phyloP scores from a whole-genome alignment of 768 basidiomycete genomes.

The Amanita rubescens region DNA sequence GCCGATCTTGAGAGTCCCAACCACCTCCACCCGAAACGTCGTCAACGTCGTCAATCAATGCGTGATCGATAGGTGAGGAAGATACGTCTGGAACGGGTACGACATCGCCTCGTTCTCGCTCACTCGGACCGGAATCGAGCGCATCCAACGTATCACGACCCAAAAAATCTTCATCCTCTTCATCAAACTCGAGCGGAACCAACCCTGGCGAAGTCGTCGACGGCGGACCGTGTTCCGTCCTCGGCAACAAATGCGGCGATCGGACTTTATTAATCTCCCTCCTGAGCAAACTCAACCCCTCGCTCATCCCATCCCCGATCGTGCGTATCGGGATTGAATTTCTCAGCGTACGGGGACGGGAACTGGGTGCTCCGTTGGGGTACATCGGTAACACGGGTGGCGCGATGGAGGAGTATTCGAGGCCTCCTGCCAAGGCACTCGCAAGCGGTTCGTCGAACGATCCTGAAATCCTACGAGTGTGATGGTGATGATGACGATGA shows the following conservation, averaged over 20 bases:
- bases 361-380: slow-evolving; percentile 56
- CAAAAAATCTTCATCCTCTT: slow-evolving; percentile 60
- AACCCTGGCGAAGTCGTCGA: slow-evolving; percentile 18
- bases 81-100: slow-evolving; percentile 21
- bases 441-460: slow-evolving; percentile 79
- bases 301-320: slow-evolving; percentile 51
- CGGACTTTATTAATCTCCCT: slow-evolving; percentile 48
- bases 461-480: slow-evolving; percentile 38
- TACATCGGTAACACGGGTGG: slow-evolving; percentile 64
- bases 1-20: slow-evolving; percentile 39
- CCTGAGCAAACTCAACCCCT: slow-evolving; percentile 51
- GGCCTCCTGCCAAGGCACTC: slow-evolving; percentile 57
- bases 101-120: slow-evolving; percentile 11
- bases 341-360: slow-evolving; percentile 31
- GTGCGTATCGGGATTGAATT: slow-evolving; percentile 53
- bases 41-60: slow-evolving; percentile 28
- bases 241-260: slow-evolving; percentile 31
- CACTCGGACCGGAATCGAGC: too few relatives aligned
- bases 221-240: slow-evolving; percentile 19
- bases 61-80: slow-evolving; percentile 12
- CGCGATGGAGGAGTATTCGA: slow-evolving; percentile 40
- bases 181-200: slow-evolving; percentile 55
- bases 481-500: slow-evolving; percentile 28
- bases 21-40: too few relatives aligned
- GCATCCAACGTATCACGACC: slow-evolving; percentile 10